Conservation (phyloP, 2,329 filamentous ascomycete genomes). For the Trichophyton mentagrophytes region DNA sequence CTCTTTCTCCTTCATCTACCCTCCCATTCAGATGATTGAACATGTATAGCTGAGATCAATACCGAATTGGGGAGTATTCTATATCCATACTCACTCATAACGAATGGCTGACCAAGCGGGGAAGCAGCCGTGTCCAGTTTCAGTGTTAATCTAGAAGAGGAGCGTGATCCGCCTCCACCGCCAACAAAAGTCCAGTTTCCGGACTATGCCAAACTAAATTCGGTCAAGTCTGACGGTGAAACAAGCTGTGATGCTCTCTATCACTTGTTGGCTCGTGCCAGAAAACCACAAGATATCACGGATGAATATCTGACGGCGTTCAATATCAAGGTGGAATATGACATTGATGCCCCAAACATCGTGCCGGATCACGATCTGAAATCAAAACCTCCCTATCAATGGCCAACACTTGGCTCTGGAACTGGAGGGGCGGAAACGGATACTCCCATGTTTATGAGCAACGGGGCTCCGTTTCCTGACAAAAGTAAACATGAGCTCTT, state of each 20-base stretch:
- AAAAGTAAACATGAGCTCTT: slow-evolving; percentile 38
- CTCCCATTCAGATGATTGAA: background rate
- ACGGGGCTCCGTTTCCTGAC: slow-evolving; percentile 37
- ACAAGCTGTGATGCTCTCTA: slow-evolving; percentile 29
- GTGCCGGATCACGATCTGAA: slow-evolving; percentile 24
- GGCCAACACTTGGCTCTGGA: slow-evolving; percentile 19
- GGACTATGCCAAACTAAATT: slow-evolving; percentile 18
- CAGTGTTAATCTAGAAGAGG: slow-evolving; percentile 26
- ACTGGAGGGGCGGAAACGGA: slow-evolving; percentile 12
- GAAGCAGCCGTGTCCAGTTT: slow-evolving; percentile 19
- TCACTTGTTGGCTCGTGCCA: slow-evolving; percentile 32
- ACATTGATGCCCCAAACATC: slow-evolving; percentile 26
- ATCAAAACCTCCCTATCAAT: slow-evolving; percentile 28
- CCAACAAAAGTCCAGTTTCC: slow-evolving; percentile 43
- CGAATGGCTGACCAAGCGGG: background rate
- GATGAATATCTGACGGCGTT: slow-evolving; percentile 28
- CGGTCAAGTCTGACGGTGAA: slow-evolving; percentile 2
- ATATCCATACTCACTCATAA: background rate
- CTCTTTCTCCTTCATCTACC: background rate
- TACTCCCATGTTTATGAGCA: slow-evolving; percentile 28
- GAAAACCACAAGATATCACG: slow-evolving; percentile 30
- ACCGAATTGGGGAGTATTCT: background rate
- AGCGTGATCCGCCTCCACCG: slow-evolving; percentile 37
- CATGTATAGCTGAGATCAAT: background rate
- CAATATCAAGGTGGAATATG: slow-evolving; percentile 28